phyloP scores from a whole-genome alignment of 1,284 basidiomycete genomes.

The Marasmius fiardii region DNA sequence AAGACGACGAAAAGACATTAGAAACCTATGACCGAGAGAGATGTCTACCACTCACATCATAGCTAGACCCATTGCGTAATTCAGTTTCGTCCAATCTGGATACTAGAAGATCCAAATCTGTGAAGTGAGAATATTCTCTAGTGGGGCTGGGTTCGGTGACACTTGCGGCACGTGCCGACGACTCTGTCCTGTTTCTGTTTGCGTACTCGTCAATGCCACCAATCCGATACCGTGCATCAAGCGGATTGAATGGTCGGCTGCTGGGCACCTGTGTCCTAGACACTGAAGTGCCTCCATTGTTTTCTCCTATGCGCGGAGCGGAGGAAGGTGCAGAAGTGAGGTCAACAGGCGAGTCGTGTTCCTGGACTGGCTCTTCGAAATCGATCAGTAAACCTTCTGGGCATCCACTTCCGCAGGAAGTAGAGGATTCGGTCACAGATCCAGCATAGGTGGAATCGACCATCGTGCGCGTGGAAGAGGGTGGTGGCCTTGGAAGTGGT shows the following conservation, averaged over 20 bases:
- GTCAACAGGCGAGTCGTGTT: conserved; percentile 7
- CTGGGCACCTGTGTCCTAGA: background rate
- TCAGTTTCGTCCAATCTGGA: conserved; percentile 45
- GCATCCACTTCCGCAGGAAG: conserved; percentile 19
- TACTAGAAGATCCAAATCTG: conserved; percentile 60
- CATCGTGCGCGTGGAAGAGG: conserved; percentile 17
- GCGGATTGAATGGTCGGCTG: background rate
- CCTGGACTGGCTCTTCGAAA: conserved; percentile 28
- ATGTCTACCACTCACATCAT: conserved; percentile 48
- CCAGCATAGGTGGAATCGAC: conserved; percentile 32
- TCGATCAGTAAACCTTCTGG: conserved; percentile 46
- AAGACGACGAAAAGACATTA: conserved; percentile 2
- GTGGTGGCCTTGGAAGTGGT: conserved; percentile 3
- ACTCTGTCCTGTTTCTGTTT: background rate
- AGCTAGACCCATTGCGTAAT: conserved; percentile 41
- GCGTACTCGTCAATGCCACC: background rate
- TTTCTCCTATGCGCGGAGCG: background rate
- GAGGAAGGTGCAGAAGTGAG: conserved; percentile 4
- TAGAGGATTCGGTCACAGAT: conserved; percentile 11
- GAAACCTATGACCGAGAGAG: too few species aligned
- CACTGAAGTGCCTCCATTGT: background rate
- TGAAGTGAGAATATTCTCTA: conserved; percentile 39
- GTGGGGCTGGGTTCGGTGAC: background rate
- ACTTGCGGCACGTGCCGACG: background rate
- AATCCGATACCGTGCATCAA: background rate